These are phyloP conservation scores for Verticillium nonalfalfae DNA, from an alignment of 2,329 filamentous ascomycete species.

Conservation along the genomic window DNA sequence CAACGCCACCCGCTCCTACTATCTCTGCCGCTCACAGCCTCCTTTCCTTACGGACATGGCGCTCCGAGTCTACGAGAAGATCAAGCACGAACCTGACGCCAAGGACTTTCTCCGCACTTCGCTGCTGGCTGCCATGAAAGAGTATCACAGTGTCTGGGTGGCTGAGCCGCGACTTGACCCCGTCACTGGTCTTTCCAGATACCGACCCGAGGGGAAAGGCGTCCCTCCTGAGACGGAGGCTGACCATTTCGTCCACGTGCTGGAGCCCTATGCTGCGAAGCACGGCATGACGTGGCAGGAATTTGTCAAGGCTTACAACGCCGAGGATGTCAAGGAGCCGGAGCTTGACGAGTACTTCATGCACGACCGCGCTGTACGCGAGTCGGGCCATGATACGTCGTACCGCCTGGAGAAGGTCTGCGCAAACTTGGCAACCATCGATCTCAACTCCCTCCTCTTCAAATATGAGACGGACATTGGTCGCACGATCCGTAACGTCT, in stretches of 20 bases:
- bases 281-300: constrained; percentile 74
- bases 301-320: constrained; percentile 86
- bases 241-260: constrained; percentile 76
- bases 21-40: constrained; percentile 87
- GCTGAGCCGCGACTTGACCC: constrained; percentile 70
- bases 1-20: constrained; percentile 95
- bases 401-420: constrained; percentile 87
- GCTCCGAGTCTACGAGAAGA: constrained; percentile 85
- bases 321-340: constrained; percentile 68
- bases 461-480: constrained; percentile 97
- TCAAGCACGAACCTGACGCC: constrained; percentile 76
- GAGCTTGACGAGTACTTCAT: constrained; percentile 93
- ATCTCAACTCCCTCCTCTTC: constrained; percentile 90
- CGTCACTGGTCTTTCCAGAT: constrained; percentile 73
- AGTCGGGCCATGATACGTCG: constrained; percentile 94
- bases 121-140: constrained; percentile 90
- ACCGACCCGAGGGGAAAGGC: constrained; percentile 75
- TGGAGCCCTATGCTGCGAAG: constrained; percentile 79
- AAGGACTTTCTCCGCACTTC: constrained; percentile 74
- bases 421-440: constrained; percentile 85
- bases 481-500: constrained; percentile 75
- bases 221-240: constrained; percentile 91
- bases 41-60: constrained; percentile 98
- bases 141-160: constrained; percentile 89
- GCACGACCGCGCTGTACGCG: constrained; percentile 90